Conservation (phyloP, 2,329 filamentous ascomycete genomes). For the Ilyonectria robusta region DNA sequence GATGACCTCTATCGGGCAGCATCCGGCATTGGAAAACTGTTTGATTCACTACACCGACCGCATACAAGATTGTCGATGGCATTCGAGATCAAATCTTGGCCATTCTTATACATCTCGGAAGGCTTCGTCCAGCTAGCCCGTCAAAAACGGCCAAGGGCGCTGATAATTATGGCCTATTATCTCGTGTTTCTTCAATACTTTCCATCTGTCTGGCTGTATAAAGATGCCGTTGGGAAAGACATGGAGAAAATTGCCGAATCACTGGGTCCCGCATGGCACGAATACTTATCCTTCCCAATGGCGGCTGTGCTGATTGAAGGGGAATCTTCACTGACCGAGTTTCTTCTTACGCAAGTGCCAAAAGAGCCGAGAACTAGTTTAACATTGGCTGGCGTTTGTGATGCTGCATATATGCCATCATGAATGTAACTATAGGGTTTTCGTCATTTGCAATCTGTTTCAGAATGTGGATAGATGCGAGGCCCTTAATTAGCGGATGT, state of each 20-base stretch:
- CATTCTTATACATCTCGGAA: not conserved
- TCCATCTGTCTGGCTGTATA: constrained; percentile 11
- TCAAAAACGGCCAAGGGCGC: constrained; percentile 4
- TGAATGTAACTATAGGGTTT: no score
- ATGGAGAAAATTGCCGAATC: constrained; percentile 1
- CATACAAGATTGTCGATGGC: not conserved
- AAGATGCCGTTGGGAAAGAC: not conserved
- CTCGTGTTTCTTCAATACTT: constrained; percentile 5
- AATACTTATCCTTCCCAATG: constrained; percentile 1
- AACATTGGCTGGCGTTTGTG: not conserved
- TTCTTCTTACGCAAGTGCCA: not conserved
- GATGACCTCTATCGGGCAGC: not conserved
- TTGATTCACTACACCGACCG: not conserved
- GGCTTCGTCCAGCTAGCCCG: constrained; percentile 10
- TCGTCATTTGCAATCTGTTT: no score
- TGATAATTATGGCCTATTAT: constrained; percentile 9
- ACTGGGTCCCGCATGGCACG: constrained; percentile 14
- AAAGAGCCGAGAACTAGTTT: not conserved
- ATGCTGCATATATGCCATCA: no score
- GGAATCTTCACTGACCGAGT: not conserved
- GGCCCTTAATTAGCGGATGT: no score
- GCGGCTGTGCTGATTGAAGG: not conserved
- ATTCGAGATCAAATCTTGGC: constrained; percentile 14
- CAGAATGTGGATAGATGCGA: no score
- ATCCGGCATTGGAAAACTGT: not conserved